Evolutionary conservation across 305 asterid species (phyloP).

Genomic region (Fraxinus velutina): DNA sequence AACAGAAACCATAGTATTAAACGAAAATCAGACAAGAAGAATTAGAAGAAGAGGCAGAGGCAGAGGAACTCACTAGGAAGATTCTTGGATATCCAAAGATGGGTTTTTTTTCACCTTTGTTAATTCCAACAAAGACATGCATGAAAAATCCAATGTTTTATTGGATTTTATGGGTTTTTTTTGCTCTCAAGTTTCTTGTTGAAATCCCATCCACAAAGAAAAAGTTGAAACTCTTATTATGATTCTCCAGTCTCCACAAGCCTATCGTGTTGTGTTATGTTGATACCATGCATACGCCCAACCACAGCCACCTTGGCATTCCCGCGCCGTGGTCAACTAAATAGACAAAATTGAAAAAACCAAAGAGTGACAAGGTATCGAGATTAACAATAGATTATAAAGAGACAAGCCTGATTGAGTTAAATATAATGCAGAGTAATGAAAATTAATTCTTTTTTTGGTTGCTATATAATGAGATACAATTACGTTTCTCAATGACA

Average conservation of each 20-base stretch:
- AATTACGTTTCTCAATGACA: background rate
- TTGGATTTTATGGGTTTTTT: slow-evolving; percentile 35
- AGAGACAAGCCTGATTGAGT: background rate
- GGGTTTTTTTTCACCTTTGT: slow-evolving; percentile 16
- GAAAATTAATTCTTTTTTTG: background rate
- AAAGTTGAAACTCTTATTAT: slow-evolving; percentile 12
- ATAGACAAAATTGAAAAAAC: background rate
- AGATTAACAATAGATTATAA: background rate
- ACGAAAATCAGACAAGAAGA: slow-evolving; percentile 3
- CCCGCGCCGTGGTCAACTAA: slow-evolving; percentile 20
- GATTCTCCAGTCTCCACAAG: slow-evolving; percentile 20
- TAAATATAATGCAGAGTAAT: background rate
- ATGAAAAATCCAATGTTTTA: slow-evolving; percentile 29
- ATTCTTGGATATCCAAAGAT: slow-evolving; percentile 61
- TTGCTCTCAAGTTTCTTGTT: slow-evolving; percentile 14
- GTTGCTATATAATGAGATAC: slow-evolving; percentile 1
- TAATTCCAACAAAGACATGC: slow-evolving; percentile 22
- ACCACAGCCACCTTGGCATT: slow-evolving; percentile 36
- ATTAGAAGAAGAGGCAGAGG: background rate
- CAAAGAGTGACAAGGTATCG: background rate
- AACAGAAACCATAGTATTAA: slow-evolving; percentile 26
- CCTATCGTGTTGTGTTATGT: slow-evolving; percentile 21
- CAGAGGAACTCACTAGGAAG: slow-evolving; percentile 40
- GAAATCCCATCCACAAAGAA: slow-evolving; percentile 32
- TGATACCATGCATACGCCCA: slow-evolving; percentile 37